A percentile compares a stretch with the other conserved stretches of the same genome.
Conservation (phyloP, 2,329 filamentous ascomycete species). For the Grosmannia serpens region DNA sequence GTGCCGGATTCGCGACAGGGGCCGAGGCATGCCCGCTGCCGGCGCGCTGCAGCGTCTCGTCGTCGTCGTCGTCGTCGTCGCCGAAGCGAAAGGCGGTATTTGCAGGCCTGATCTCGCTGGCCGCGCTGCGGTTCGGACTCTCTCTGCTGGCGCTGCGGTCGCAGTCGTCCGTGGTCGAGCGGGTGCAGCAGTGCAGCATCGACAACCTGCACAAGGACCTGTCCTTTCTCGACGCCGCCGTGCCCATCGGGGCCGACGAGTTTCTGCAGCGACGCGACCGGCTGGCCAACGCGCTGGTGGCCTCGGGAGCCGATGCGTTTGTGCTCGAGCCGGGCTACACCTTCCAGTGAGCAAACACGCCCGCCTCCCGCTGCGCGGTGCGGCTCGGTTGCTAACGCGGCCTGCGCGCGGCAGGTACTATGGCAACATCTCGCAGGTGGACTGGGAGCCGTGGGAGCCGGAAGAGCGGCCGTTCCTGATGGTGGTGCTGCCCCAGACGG, state of each 20-base stretch:
- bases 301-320: slow-evolving; percentile 43
- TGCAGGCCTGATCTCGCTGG: neutral
- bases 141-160: neutral
- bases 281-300: slow-evolving; percentile 42
- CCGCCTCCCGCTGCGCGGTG: too few species aligned
- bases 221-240: slow-evolving; percentile 37
- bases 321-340: slow-evolving; percentile 53
- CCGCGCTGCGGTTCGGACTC: neutral
- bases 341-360: slow-evolving; percentile 45
- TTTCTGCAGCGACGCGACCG: slow-evolving; percentile 43
- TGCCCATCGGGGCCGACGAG: slow-evolving; percentile 36
- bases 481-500: slow-evolving; percentile 39
- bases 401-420: slow-evolving; percentile 38
- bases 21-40: neutral
- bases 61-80: neutral
- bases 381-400: neutral
- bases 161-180: neutral
- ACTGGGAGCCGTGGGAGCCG: slow-evolving; percentile 56
- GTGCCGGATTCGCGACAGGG: too few species aligned
- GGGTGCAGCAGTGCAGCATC: slow-evolving; percentile 33
- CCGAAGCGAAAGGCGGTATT: neutral
- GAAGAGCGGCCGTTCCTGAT: slow-evolving; percentile 54
- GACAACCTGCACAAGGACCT: slow-evolving; percentile 35
- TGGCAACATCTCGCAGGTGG: slow-evolving; percentile 46
- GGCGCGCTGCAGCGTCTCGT: neutral